These are phyloP conservation scores for Populus hybrid DNA, from an alignment of 441 rosid genomes.

Conservation along the genomic window DNA sequence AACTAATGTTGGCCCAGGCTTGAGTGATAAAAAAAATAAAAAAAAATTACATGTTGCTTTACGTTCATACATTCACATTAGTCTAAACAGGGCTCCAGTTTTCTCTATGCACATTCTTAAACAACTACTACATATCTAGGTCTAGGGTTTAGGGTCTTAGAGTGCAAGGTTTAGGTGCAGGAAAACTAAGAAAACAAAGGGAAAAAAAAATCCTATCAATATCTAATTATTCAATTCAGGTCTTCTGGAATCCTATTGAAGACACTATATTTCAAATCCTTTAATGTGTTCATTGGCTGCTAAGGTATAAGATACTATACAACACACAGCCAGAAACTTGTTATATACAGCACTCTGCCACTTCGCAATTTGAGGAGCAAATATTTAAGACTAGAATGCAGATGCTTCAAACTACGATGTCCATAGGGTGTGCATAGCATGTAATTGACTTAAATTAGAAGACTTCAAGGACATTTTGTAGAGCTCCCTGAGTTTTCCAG, in stretches of 20 bases:
- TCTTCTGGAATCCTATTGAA: background rate
- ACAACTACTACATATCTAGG: too few relatives aligned
- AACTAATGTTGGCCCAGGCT: too few relatives aligned
- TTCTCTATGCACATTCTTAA: too few relatives aligned
- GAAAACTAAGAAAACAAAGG: background rate
- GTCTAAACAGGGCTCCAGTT: too few relatives aligned
- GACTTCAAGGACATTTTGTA: conserved; percentile 75
- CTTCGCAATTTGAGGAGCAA: background rate
- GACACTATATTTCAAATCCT: background rate
- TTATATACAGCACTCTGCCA: background rate
- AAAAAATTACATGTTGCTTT: too few relatives aligned
- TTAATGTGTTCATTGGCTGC: background rate
- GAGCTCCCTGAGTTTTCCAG: conserved; percentile 65
- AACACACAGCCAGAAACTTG: background rate
- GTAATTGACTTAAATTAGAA: conserved; percentile 45
- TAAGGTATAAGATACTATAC: background rate
- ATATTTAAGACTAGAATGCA: background rate
- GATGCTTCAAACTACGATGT: conserved; percentile 26
- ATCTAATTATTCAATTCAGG: too few relatives aligned
- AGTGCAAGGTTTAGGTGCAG: background rate
- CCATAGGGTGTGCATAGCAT: conserved; percentile 64
- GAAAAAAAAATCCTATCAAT: background rate
- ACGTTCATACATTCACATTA: too few relatives aligned
- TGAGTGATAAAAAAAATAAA: too few relatives aligned
- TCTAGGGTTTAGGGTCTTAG: too few relatives aligned